Evolutionary conservation across 2,329 filamentous ascomycete species (phyloP), one percentile per base, ranked within the genome.

Genomic region (Cordyceps sp.): DNA sequence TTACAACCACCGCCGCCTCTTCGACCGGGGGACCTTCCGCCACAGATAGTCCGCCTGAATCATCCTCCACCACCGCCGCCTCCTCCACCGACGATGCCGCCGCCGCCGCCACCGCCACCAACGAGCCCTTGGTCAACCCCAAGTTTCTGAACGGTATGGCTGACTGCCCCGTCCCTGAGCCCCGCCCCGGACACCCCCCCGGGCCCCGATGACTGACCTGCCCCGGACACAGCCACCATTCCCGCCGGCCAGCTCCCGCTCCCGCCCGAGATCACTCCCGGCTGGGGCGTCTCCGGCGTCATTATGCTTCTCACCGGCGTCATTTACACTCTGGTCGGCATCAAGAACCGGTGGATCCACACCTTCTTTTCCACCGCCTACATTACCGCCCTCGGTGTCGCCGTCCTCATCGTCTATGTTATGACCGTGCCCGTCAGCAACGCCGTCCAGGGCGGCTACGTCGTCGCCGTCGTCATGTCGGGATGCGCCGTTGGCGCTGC

Each of bases 331-430:
- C 54, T 93, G 15, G 67, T 93, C 41, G 86, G 86, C 2, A 83
- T 93, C 46, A 88, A 83, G 54, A 83, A 83, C 45, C 66, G 69
- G 51, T 77, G 70, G 70, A 66, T 88, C 10, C 78, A 90, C 48
- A 75, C 80, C 13, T 92, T 80, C 51, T 67, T 93, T 35, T 90
- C 85, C 12, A 72, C 78, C 1, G 80, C 73, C 5, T 86, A 80
- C 43, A 60, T 90, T 18, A 65, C 71, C 16, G 69, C 75, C 28
- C 57, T 94, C 23, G 74, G 79, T 13, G 75, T 90, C 10, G 73
- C 79, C 0, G 78, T 93, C 3, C 61, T 96, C 16, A 83, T 94
- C 33, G 54, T 93, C 28, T 94, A 94, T 49, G 77, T 94, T 25
- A 90, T 92, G 78, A 77, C 66, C 33, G 69, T 76, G 1, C 84